Conservation (phyloP, 2,329 filamentous ascomycete species). For the Nemania sp. region DNA sequence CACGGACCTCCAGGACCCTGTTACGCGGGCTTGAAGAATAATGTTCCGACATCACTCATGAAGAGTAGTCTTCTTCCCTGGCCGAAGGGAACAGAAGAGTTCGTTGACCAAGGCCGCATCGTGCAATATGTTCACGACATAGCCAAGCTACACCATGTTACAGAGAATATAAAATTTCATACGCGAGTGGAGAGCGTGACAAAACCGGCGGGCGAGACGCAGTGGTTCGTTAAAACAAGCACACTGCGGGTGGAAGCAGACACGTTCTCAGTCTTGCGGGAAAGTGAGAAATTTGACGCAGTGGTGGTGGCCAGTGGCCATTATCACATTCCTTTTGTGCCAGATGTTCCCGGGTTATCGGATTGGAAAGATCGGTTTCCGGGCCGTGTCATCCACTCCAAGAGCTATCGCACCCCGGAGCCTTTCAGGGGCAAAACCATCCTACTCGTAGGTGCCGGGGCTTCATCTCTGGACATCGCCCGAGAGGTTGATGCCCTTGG, state of each 20-base stretch:
- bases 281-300: conserved; percentile 66
- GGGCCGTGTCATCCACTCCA: conserved; percentile 72
- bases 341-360: conserved; percentile 68
- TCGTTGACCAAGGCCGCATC: conserved; percentile 67
- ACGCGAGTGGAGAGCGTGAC: conserved; percentile 67
- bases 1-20: conserved; percentile 65
- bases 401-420: conserved; percentile 74
- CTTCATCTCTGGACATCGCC: conserved; percentile 58
- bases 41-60: conserved; percentile 74
- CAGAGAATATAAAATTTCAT: conserved; percentile 64
- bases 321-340: conserved; percentile 72
- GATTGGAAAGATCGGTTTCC: conserved; percentile 68
- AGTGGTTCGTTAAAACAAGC: conserved; percentile 66
- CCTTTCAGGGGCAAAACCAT: conserved; percentile 65
- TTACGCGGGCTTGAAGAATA: conserved; percentile 73
- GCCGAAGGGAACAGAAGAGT: conserved; percentile 69
- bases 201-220: conserved; percentile 56
- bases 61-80: conserved; percentile 61
- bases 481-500: conserved; percentile 55
- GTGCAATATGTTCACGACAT: conserved; percentile 72
- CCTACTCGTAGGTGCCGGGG: conserved; percentile 66
- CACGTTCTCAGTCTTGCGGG: conserved; percentile 47
- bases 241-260: conserved; percentile 52
- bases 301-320: conserved; percentile 76
- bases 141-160: conserved; percentile 62